Conservation (phyloP, 306 rosid genomes). For the Crataegus laevigata region DNA sequence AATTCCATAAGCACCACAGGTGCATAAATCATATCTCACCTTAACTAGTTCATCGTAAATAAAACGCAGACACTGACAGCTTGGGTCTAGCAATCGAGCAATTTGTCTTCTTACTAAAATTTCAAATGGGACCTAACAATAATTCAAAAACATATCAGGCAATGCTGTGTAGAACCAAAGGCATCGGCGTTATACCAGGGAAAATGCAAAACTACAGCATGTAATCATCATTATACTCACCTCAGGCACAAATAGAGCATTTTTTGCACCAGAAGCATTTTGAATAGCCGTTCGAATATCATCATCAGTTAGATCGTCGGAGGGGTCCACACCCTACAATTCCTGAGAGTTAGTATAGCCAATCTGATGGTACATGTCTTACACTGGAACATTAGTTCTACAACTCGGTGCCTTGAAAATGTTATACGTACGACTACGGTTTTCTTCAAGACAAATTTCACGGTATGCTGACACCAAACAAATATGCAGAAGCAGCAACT, state of each 20-base stretch:
- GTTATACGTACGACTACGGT: not conserved
- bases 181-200: not conserved
- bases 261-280: constrained; percentile 39
- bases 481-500: not conserved
- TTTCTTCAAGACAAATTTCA: not conserved
- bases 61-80: constrained; percentile 38
- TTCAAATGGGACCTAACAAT: constrained; percentile 37
- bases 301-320: constrained; percentile 31
- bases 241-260: constrained; percentile 37
- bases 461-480: not conserved
- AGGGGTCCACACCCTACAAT: constrained; percentile 42
- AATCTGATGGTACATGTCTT: not conserved
- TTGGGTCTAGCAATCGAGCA: constrained; percentile 34
- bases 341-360: not conserved
- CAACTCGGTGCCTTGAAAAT: not conserved
- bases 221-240: constrained; percentile 16
- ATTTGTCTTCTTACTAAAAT: constrained; percentile 33
- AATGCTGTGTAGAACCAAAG: not conserved
- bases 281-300: constrained; percentile 37
- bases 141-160: constrained; percentile 1
- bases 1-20: not conserved
- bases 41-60: constrained; percentile 33
- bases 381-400: not conserved
- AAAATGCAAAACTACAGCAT: constrained; percentile 1
- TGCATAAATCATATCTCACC: constrained; percentile 17